A percentile compares a stretch with the other conserved stretches of the same genome.
Evolutionary conservation across 176 grass and related monocot species (phyloP).

Genomic region (Thinopyrum elongatum): DNA sequence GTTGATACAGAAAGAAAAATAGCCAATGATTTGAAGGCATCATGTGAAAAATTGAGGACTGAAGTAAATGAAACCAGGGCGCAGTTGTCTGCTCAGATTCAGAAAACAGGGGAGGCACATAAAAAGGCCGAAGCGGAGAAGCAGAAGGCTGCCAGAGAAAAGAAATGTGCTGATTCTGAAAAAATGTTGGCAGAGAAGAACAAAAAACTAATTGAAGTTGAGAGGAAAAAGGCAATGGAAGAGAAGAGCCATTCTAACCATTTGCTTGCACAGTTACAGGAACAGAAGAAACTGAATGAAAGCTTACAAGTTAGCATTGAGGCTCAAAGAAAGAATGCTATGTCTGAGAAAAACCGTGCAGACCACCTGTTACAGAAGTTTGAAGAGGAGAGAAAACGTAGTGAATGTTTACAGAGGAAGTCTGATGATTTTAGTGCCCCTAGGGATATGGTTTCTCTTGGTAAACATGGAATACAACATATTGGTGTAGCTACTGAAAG

Average conservation of each 20-base stretch:
- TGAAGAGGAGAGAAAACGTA: conserved; percentile 61
- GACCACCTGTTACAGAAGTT: conserved; percentile 56
- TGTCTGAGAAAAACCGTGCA: conserved; percentile 39
- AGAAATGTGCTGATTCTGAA: conserved; percentile 59
- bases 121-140: conserved; percentile 71
- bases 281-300: conserved; percentile 62
- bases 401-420: conserved; percentile 42
- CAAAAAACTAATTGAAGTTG: conserved; percentile 50
- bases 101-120: conserved; percentile 33
- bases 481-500: conserved; percentile 28
- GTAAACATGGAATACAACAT: conserved; percentile 23
- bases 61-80: conserved; percentile 63
- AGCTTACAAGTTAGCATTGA: conserved; percentile 43
- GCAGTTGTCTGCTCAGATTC: conserved; percentile 48
- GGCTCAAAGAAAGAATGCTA: conserved; percentile 37
- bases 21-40: conserved; percentile 50
- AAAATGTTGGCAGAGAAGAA: conserved; percentile 58
- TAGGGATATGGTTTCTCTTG: conserved; percentile 31
- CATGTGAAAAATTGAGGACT: conserved; percentile 64
- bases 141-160: conserved; percentile 63
- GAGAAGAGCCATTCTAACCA: conserved; percentile 45
- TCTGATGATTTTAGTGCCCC: conserved; percentile 17
- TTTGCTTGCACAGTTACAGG: conserved; percentile 67
- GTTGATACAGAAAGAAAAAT: conserved; percentile 59
- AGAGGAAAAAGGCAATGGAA: conserved; percentile 53